Evolutionary conservation across 2,329 filamentous ascomycete genomes (phyloP), one percentile per base, ranked within the genome.

Genomic region (Apiospora sp.): DNA sequence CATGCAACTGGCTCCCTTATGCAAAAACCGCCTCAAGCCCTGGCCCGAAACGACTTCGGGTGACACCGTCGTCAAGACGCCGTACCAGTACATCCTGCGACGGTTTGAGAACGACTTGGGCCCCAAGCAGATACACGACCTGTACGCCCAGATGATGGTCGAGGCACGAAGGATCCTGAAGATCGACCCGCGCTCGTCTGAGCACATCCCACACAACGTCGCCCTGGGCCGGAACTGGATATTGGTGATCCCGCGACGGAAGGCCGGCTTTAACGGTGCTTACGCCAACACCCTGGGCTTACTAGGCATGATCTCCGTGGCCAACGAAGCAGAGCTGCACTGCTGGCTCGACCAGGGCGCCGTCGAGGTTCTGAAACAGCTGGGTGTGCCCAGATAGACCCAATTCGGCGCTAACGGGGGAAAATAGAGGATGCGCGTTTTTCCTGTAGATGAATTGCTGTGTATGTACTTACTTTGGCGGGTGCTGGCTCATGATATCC

Each of bases 281-380:
- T 84, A 82, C 54, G 84, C 83, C 0, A 87, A 87, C 74, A 81
- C 85, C 0, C 80, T 82, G 0, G 86, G 84, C 0, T 87, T 88
- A 86, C 70, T 88, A 69, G 87, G 87, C 0, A 81, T 82, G 69
- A 76, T 86, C 3, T 84, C 82, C 80, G 77, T 83, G 22, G 75
- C 78, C 1, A 80, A 78, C 3, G 74, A 82, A 22, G 78, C 79
- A 1, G 75, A 81, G 16, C 72, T 86, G 48, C 77, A 83, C 41
- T 76, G 78, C 44, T 87, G 85, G 85, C 76, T 80, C 68, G 71
- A 74, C 43, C 69, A 82, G 41, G 85, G 84, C 0, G 81, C 79
- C 10, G 75, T 74, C 5, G 78, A 80, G 19, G 81, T 84, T 24
- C 71, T 87, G 54, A 75, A 73, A 27, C 78, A 82, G 43, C 74